Evolutionary conservation across 2,329 filamentous ascomycete genomes (phyloP).

Genomic region (Diaporthe destruens): DNA sequence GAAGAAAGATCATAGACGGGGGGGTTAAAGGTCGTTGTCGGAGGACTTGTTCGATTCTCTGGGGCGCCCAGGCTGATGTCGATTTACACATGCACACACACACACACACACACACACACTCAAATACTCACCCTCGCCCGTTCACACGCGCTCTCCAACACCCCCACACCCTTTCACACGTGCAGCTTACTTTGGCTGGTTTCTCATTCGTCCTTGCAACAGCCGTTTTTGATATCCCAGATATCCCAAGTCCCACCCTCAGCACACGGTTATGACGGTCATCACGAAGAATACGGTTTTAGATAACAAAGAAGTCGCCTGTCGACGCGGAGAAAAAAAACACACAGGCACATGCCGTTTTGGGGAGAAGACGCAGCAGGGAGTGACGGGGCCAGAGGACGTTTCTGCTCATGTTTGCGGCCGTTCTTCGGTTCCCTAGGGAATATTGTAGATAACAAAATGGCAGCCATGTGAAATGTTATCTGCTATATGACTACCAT

Average conservation of each 20-base stretch:
- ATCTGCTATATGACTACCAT: background rate
- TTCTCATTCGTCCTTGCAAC: conserved; percentile 26
- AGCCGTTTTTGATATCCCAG: conserved; percentile 35
- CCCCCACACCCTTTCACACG: background rate
- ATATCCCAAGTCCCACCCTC: conserved; percentile 32
- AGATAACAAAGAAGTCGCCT: conserved; percentile 28
- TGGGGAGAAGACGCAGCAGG: background rate
- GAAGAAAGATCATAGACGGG: conserved; percentile 32
- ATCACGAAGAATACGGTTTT: conserved; percentile 26
- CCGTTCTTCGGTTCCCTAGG: background rate
- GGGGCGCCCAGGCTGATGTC: background rate
- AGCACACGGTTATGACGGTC: conserved; percentile 28
- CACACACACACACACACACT: background rate
- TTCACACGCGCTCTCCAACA: background rate
- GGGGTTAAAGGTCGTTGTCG: background rate
- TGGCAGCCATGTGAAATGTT: conserved; percentile 23
- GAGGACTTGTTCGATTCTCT: background rate
- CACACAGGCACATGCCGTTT: background rate
- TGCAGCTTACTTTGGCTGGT: conserved; percentile 6
- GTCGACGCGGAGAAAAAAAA: background rate
- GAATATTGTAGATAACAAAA: conserved; percentile 30
- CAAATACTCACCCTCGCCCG: background rate
- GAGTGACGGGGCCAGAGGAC: background rate
- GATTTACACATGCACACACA: background rate
- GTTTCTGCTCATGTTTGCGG: background rate